Percentiles rank a stretch among this genome's conserved stretches.
These are phyloP conservation scores for Wickerhamomyces tratensis DNA, from an alignment of 805 yeast genomes.

Conservation along the genomic window DNA sequence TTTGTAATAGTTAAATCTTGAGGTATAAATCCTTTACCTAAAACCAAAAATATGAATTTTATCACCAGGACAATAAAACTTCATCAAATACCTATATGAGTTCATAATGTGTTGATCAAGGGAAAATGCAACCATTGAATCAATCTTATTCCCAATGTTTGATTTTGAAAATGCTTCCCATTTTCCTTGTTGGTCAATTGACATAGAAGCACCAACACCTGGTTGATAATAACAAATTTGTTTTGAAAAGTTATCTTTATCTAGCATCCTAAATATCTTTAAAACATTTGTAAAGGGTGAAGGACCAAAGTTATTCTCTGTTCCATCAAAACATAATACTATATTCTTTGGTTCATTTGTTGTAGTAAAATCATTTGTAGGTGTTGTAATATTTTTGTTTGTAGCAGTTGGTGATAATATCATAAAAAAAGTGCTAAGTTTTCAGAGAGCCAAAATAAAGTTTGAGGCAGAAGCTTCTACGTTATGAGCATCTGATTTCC, in stretches of 20 bases:
- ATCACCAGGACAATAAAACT: conserved; percentile 39
- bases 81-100: conserved; percentile 45
- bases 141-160: conserved; percentile 20
- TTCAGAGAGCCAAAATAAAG: no score
- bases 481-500: no score
- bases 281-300: conserved; percentile 45
- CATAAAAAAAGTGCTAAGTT: no score
- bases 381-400: no score
- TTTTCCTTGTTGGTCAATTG: conserved; percentile 23
- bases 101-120: conserved; percentile 47
- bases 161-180: conserved; percentile 10
- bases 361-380: background rate
- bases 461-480: no score
- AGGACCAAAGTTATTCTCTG: conserved; percentile 48
- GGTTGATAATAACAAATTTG: conserved; percentile 62
- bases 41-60: conserved; percentile 49
- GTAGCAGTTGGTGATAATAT: no score
- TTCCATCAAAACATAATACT: conserved; percentile 55
- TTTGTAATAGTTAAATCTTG: background rate
- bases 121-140: conserved; percentile 42
- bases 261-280: conserved; percentile 41
- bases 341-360: conserved; percentile 26
- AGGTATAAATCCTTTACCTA: conserved; percentile 16
- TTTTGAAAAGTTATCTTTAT: conserved; percentile 25
- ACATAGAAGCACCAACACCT: conserved; percentile 49